Evolutionary conservation across 345 rosid genomes (phyloP).

Genomic region (Gossypium turneri): DNA sequence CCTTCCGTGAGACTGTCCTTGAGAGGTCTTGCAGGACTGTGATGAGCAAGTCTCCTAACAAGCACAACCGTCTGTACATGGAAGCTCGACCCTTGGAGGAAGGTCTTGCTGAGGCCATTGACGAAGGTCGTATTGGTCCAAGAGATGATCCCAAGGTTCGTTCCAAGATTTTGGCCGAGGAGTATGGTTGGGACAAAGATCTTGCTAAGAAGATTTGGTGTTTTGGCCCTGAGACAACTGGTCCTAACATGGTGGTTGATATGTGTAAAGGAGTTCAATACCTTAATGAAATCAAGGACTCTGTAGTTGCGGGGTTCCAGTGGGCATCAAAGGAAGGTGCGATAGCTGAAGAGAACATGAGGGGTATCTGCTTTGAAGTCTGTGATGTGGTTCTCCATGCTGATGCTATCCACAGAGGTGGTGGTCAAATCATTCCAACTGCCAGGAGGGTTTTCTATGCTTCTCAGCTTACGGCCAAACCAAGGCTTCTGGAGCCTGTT

Average conservation of each 20-base stretch:
- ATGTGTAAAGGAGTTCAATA: conserved; percentile 61
- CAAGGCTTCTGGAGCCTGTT: conserved; percentile 48
- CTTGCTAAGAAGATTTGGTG: conserved; percentile 57
- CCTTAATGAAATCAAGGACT: conserved; percentile 54
- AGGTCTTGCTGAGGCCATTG: conserved; percentile 52
- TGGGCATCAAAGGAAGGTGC: conserved; percentile 61
- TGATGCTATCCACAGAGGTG: conserved; percentile 58
- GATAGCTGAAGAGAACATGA: conserved; percentile 47
- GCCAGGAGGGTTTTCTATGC: conserved; percentile 57
- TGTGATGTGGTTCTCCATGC: conserved; percentile 54
- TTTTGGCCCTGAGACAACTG: conserved; percentile 56
- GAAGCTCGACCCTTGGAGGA: conserved; percentile 53
- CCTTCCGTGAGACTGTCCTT: conserved; percentile 57
- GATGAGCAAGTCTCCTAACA: conserved; percentile 59
- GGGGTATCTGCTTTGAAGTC: conserved; percentile 51
- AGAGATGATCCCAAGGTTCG: conserved; percentile 53
- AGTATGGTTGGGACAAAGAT: conserved; percentile 58
- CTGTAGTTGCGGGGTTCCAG: conserved; percentile 60
- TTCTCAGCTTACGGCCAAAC: conserved; percentile 51
- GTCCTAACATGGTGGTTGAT: conserved; percentile 54
- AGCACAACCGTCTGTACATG: conserved; percentile 59
- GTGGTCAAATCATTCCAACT: conserved; percentile 52
- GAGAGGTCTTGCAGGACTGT: conserved; percentile 45
- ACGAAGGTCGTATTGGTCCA: conserved; percentile 48
- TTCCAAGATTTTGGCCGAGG: conserved; percentile 43